Evolutionary conservation across 108 stramenopile species (phyloP).

Genomic region (Fragilaria radians): DNA sequence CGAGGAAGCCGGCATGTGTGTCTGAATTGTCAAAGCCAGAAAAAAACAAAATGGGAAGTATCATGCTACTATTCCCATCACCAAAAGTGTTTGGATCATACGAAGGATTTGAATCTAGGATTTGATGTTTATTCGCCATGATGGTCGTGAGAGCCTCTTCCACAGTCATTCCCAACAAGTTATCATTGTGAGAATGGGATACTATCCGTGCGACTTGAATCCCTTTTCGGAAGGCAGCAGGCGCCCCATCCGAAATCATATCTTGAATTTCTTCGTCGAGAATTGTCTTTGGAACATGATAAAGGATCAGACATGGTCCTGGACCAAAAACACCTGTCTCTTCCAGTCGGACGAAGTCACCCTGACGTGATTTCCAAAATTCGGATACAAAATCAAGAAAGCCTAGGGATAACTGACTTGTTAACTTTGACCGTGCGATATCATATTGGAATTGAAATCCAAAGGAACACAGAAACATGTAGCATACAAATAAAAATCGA

Average conservation of each 20-base stretch:
- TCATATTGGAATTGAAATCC: too few species aligned
- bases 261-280: conserved; percentile 48
- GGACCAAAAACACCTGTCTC: conserved; percentile 40
- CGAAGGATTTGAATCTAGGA: too few species aligned
- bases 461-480: too few species aligned
- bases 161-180: conserved; percentile 35
- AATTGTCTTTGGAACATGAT: conserved; percentile 47
- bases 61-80: conserved; percentile 1
- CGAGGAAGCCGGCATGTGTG: conserved; percentile 16
- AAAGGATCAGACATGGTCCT: conserved; percentile 56
- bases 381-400: conserved; percentile 17
- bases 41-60: conserved; percentile 51
- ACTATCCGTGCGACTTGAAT: conserved; percentile 23
- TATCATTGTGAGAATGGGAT: conserved; percentile 12
- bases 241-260: conserved; percentile 62
- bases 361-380: conserved; percentile 34
- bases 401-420: conserved; percentile 24
- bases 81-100: not conserved
- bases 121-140: too few species aligned
- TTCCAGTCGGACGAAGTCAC: conserved; percentile 53
- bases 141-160: conserved; percentile 31
- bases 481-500: too few species aligned
- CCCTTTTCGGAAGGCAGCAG: conserved; percentile 17
- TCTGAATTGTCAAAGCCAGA: conserved; percentile 48
- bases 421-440: too few species aligned